Conservation (phyloP, 2,329 filamentous ascomycete species). For the Davidsoniella neocaledoniae region DNA sequence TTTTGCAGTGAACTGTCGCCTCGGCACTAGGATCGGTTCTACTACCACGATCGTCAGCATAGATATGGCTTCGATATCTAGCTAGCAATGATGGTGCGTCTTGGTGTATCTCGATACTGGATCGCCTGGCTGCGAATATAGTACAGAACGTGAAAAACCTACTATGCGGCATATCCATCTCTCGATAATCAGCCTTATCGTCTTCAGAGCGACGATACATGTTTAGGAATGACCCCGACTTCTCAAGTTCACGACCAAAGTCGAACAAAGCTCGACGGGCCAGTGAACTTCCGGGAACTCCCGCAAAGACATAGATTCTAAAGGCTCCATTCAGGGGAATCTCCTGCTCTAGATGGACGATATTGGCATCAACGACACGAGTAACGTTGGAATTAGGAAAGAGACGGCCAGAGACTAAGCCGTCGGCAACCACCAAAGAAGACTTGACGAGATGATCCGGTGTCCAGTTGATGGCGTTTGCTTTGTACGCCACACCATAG, state of each 20-base stretch:
- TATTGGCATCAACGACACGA: constrained; percentile 73
- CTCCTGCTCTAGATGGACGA: constrained; percentile 80
- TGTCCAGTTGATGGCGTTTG: constrained; percentile 76
- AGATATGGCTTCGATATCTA: constrained; percentile 67
- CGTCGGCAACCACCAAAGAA: constrained; percentile 47
- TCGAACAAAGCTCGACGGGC: constrained; percentile 50
- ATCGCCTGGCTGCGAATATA: constrained; percentile 51
- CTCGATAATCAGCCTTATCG: constrained; percentile 51
- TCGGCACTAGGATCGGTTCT: too few species aligned
- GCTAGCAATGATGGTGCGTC: constrained; percentile 55
- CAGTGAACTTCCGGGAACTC: constrained; percentile 32
- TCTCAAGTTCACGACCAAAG: constrained; percentile 46
- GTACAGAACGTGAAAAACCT: constrained; percentile 65
- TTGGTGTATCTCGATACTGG: constrained; percentile 53
- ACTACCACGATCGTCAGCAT: constrained; percentile 71
- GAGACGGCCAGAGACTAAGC: constrained; percentile 53
- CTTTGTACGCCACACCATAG: constrained; percentile 73
- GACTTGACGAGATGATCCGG: constrained; percentile 54
- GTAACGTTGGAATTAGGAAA: constrained; percentile 70
- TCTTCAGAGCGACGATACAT: constrained; percentile 47
- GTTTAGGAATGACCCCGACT: constrained; percentile 55
- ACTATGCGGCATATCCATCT: constrained; percentile 72
- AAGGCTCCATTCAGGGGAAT: constrained; percentile 79
- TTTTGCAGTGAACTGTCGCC: constrained; percentile 62
- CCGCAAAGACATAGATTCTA: constrained; percentile 74